These are phyloP conservation scores for Penicillium paradoxum DNA, from an alignment of 495 filamentous ascomycete genomes.

Conservation along the genomic window DNA sequence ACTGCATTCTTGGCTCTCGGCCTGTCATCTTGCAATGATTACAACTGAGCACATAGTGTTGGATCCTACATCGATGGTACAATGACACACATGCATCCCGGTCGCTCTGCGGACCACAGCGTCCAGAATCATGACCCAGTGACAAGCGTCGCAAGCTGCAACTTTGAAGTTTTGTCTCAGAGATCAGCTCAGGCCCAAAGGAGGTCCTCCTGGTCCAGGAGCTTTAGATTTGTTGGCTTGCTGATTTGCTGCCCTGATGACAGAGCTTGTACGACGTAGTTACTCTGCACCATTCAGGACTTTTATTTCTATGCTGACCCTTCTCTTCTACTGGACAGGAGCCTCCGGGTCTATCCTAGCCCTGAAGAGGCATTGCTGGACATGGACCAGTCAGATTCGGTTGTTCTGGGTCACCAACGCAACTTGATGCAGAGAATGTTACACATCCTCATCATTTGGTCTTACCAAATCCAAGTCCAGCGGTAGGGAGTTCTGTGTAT, in stretches of 20 bases:
- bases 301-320: neutral
- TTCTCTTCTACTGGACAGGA: neutral
- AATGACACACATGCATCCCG: neutral
- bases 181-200: neutral
- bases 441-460: slow-evolving; percentile 8
- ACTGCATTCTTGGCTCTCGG: neutral
- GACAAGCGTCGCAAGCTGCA: neutral
- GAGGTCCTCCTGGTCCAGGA: neutral
- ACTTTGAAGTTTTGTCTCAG: neutral
- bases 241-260: neutral
- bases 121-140: neutral
- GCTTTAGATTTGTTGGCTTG: neutral
- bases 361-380: neutral
- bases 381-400: neutral
- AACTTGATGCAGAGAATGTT: neutral
- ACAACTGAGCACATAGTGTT: neutral
- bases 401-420: neutral
- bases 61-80: neutral
- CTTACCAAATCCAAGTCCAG: neutral
- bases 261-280: neutral
- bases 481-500: neutral
- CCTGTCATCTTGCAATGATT: neutral
- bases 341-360: neutral
- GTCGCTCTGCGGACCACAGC: neutral
- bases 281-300: neutral